Conservation (phyloP, 2,329 filamentous ascomycete genomes). For the Fusarium incarnatum region DNA sequence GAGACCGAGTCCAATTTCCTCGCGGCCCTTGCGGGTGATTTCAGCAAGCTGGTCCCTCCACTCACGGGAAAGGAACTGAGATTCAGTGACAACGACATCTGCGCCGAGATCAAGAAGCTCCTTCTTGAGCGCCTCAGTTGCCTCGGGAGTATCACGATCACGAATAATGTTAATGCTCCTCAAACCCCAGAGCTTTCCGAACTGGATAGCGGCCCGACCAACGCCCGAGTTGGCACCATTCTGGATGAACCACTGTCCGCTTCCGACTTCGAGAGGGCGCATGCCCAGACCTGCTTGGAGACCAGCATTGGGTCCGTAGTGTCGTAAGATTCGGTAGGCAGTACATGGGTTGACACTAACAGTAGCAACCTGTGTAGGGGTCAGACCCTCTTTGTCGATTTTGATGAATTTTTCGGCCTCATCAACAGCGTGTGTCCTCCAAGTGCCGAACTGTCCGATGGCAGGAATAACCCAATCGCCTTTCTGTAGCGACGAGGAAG, state of each 20-base stretch:
- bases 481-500: slow-evolving; percentile 65
- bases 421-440: slow-evolving; percentile 90
- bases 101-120: slow-evolving; percentile 68
- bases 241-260: slow-evolving; percentile 92
- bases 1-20: slow-evolving; percentile 80
- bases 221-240: slow-evolving; percentile 97
- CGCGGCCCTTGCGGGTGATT: slow-evolving; percentile 77
- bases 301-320: slow-evolving; percentile 70
- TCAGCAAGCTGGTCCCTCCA: slow-evolving; percentile 72
- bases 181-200: slow-evolving; percentile 86
- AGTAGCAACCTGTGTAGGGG: slow-evolving; percentile 82
- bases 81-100: slow-evolving; percentile 67
- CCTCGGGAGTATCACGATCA: slow-evolving; percentile 72
- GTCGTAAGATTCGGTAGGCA: slow-evolving; percentile 90
- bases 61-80: slow-evolving; percentile 65
- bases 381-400: slow-evolving; percentile 78
- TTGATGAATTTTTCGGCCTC: slow-evolving; percentile 69
- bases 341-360: slow-evolving; percentile 94
- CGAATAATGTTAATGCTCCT: slow-evolving; percentile 91
- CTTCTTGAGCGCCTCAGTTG: slow-evolving; percentile 68
- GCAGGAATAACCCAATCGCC: slow-evolving; percentile 97
- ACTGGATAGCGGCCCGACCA: slow-evolving; percentile 89
- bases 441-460: slow-evolving; percentile 86
- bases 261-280: slow-evolving; percentile 58
- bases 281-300: slow-evolving; percentile 60